Evolutionary conservation across 2,329 filamentous ascomycete genomes (phyloP).

Genomic region (Hymenotorrendiella dingleyae): DNA sequence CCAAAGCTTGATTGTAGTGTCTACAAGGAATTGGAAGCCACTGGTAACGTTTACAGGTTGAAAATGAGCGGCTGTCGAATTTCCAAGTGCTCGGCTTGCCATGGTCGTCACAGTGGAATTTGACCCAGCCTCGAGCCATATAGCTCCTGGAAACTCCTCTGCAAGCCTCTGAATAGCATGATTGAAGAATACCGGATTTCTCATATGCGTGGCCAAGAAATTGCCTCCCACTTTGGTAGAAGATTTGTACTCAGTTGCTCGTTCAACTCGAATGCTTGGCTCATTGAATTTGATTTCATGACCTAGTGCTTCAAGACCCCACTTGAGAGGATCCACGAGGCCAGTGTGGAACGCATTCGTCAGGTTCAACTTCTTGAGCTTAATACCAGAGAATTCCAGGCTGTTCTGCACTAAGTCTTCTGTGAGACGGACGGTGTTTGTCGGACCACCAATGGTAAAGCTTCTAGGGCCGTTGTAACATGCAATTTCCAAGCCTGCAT

Average conservation of each 20-base stretch:
- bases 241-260: slow-evolving; percentile 23
- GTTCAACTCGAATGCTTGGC: slow-evolving; percentile 8
- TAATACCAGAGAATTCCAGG: slow-evolving; percentile 8
- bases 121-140: slow-evolving; percentile 27
- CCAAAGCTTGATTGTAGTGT: slow-evolving; percentile 28
- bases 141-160: slow-evolving; percentile 1
- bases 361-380: slow-evolving; percentile 20
- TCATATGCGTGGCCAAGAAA: slow-evolving; percentile 16
- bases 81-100: background rate
- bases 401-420: slow-evolving; percentile 17
- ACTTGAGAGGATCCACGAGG: slow-evolving; percentile 4
- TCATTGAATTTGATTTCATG: slow-evolving; percentile 1
- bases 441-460: slow-evolving; percentile 30
- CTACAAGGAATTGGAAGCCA: slow-evolving; percentile 18
- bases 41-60: slow-evolving; percentile 24
- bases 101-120: slow-evolving; percentile 17
- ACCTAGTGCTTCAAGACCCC: background rate
- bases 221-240: slow-evolving; percentile 1
- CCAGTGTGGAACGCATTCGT: slow-evolving; percentile 26
- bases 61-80: background rate
- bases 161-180: slow-evolving; percentile 25
- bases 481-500: slow-evolving; percentile 21
- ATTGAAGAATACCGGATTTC: slow-evolving; percentile 26
- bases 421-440: slow-evolving; percentile 22
- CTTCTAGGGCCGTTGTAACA: slow-evolving; percentile 27